Conservation (phyloP, 768 basidiomycete genomes). For the Podaxis sp. region DNA sequence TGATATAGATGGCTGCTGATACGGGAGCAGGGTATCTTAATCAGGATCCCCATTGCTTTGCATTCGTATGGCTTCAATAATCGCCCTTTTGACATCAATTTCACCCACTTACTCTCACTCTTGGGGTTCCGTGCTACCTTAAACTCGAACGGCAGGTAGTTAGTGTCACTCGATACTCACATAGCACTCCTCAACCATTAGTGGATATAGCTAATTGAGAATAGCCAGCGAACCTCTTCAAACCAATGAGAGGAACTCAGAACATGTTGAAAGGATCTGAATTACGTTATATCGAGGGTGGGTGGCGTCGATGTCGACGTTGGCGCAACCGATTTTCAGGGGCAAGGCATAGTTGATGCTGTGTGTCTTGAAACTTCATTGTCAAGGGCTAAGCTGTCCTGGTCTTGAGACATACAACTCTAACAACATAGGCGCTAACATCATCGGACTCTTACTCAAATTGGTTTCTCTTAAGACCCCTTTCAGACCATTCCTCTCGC, state of each 20-base stretch:
- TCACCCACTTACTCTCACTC: slow-evolving; percentile 56
- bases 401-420: slow-evolving; percentile 16
- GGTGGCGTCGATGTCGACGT: slow-evolving; percentile 2
- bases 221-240: slow-evolving; percentile 56
- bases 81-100: slow-evolving; percentile 44
- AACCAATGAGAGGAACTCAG: slow-evolving; percentile 20
- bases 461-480: slow-evolving; percentile 12
- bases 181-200: slow-evolving; percentile 67
- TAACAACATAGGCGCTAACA: neutral
- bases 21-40: slow-evolving; percentile 22
- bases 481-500: slow-evolving; percentile 12
- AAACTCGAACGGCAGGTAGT: slow-evolving; percentile 85
- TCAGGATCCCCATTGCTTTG: slow-evolving; percentile 75
- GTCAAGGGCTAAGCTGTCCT: slow-evolving; percentile 17
- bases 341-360: neutral
- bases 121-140: slow-evolving; percentile 39
- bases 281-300: slow-evolving; percentile 56
- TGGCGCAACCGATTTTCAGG: slow-evolving; percentile 3
- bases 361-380: slow-evolving; percentile 13
- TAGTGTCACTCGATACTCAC: slow-evolving; percentile 78
- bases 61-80: slow-evolving; percentile 89
- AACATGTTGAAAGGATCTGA: slow-evolving; percentile 21
- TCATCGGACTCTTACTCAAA: slow-evolving; percentile 14
- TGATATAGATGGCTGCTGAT: no score
- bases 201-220: neutral